These are phyloP conservation scores for Pseudopithomyces maydicus DNA, from an alignment of 2,329 filamentous ascomycete species.

Conservation along the genomic window DNA sequence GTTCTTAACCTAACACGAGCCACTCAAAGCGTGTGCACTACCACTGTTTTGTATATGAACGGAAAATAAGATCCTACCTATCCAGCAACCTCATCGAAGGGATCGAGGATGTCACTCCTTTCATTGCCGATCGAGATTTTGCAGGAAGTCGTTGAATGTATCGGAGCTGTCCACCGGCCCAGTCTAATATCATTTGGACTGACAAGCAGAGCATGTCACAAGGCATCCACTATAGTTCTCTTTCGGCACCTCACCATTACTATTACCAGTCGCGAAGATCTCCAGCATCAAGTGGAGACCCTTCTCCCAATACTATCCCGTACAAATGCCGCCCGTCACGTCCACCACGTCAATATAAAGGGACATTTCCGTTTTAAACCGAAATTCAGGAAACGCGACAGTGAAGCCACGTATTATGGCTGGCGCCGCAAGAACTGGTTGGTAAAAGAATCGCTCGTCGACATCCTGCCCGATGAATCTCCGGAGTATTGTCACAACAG, in stretches of 20 bases:
- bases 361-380: constrained; percentile 12
- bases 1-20: too few relatives aligned
- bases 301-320: constrained; percentile 19
- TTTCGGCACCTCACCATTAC: constrained; percentile 17
- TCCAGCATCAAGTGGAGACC: constrained; percentile 14
- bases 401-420: neutral
- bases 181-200: constrained; percentile 23
- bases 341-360: constrained; percentile 22
- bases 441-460: constrained; percentile 10
- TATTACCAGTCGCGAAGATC: constrained; percentile 12
- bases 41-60: too few relatives aligned
- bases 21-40: too few relatives aligned
- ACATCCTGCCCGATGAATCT: constrained; percentile 21
- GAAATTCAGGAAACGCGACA: constrained; percentile 8
- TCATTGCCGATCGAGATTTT: constrained; percentile 22
- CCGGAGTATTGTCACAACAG: neutral
- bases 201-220: constrained; percentile 23
- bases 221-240: constrained; percentile 16
- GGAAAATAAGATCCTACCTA: too few relatives aligned
- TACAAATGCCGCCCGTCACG: constrained; percentile 19
- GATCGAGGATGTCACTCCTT: constrained; percentile 9
- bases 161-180: constrained; percentile 20
- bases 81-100: neutral
- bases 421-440: constrained; percentile 2
- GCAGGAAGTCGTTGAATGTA: constrained; percentile 21